Conservation (phyloP, 768 basidiomycete genomes). For the Chlorophyllum brunneum region DNA sequence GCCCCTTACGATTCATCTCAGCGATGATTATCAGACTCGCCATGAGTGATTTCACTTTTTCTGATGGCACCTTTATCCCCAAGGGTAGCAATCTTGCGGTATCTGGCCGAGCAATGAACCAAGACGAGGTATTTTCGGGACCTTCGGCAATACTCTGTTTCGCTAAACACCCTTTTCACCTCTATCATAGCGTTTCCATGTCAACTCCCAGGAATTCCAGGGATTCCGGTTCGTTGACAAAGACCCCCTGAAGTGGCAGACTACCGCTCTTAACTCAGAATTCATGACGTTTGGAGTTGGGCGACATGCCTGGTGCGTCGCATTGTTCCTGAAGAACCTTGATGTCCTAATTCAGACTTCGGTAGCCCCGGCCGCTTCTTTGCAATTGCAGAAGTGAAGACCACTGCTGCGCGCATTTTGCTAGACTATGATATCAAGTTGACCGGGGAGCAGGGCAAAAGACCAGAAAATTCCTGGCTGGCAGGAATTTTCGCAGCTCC, state of each 20-base stretch:
- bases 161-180: no score
- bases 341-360: not conserved
- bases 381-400: slow-evolving; percentile 37
- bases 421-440: slow-evolving; percentile 36
- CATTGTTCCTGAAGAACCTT: no score
- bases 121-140: slow-evolving; percentile 13
- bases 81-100: slow-evolving; percentile 30
- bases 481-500: slow-evolving; percentile 16
- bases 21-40: slow-evolving; percentile 26
- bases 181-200: slow-evolving; percentile 20
- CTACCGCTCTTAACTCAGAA: slow-evolving; percentile 22
- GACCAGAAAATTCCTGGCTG: slow-evolving; percentile 8
- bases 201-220: slow-evolving; percentile 33
- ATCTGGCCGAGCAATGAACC: slow-evolving; percentile 22
- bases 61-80: slow-evolving; percentile 40
- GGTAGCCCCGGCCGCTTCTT: slow-evolving; percentile 40
- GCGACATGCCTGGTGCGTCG: slow-evolving; percentile 24
- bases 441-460: slow-evolving; percentile 1
- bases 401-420: slow-evolving; percentile 42
- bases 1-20: slow-evolving; percentile 17
- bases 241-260: slow-evolving; percentile 21
- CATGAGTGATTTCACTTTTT: slow-evolving; percentile 38
- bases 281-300: slow-evolving; percentile 33
- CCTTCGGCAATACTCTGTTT: not conserved
- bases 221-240: slow-evolving; percentile 33